These are phyloP conservation scores for Boletellus sp. DNA, from an alignment of 768 basidiomycete species.

Conservation along the genomic window DNA sequence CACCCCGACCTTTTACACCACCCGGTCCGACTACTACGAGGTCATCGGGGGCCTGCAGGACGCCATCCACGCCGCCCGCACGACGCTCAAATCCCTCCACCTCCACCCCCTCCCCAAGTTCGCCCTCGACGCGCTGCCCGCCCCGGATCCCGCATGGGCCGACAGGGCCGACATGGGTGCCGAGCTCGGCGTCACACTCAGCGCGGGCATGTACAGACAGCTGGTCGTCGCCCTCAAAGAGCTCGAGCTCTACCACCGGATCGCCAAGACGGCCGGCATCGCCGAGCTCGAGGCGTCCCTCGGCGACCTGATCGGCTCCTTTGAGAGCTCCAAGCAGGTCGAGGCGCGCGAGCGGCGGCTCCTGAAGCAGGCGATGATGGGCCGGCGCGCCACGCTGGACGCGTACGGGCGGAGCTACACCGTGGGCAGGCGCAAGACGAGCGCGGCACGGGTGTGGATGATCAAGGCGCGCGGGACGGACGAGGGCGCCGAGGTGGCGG, in stretches of 20 bases:
- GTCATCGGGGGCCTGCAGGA: conserved; percentile 62
- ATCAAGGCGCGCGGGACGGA: conserved; percentile 56
- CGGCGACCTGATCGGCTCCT: conserved; percentile 55
- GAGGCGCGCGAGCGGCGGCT: conserved; percentile 37
- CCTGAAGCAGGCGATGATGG: conserved; percentile 32
- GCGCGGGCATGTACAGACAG: conserved; percentile 66
- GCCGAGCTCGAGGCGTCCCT: conserved; percentile 57
- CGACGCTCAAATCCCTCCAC: conserved; percentile 56
- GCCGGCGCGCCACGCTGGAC: conserved; percentile 63
- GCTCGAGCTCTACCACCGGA: conserved; percentile 54
- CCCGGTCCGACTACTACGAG: conserved; percentile 71
- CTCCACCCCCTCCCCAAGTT: conserved; percentile 79
- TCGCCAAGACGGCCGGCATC: conserved; percentile 18
- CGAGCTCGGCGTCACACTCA: conserved; percentile 57
- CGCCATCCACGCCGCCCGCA: conserved; percentile 55
- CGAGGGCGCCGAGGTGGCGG: conserved; percentile 3
- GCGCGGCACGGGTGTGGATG: conserved; percentile 90
- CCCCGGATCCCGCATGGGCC: conserved; percentile 67
- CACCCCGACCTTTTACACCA: conserved; percentile 83
- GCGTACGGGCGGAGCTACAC: conserved; percentile 82
- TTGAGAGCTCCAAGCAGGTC: conserved; percentile 61
- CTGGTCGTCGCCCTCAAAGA: conserved; percentile 60
- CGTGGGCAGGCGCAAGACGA: conserved; percentile 84
- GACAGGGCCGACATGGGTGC: conserved; percentile 53
- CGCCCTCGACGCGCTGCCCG: conserved; percentile 54